Evolutionary conservation across 1,284 basidiomycete species (phyloP).

Genomic region (Cystobasidium pallidum): DNA sequence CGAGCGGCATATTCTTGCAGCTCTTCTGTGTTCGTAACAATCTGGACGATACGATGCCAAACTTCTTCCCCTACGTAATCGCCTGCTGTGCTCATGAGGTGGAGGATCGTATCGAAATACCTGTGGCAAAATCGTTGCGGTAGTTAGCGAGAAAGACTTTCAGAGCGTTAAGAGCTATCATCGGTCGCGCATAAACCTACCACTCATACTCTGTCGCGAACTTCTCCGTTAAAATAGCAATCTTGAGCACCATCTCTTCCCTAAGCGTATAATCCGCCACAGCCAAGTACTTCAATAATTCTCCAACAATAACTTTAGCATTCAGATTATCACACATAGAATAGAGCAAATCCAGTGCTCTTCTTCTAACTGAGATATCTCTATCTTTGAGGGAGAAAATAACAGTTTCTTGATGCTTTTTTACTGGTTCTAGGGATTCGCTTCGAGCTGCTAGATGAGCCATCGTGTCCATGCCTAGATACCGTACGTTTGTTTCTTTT

Average conservation of each 20-base stretch:
- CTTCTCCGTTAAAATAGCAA: constrained; percentile 96
- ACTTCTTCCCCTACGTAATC: constrained; percentile 99
- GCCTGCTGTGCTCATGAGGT: constrained; percentile 92
- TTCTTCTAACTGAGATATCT: constrained; percentile 92
- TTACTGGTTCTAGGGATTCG: constrained; percentile 80
- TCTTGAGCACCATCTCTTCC: constrained; percentile 98
- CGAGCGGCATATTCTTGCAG: constrained; percentile 82
- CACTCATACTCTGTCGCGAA: constrained; percentile 76
- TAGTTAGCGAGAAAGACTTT: neutral
- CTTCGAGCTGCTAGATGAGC: constrained; percentile 93
- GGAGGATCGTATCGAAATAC: constrained; percentile 93
- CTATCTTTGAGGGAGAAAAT: constrained; percentile 92
- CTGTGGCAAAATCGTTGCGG: constrained; percentile 68
- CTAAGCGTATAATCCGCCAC: constrained; percentile 93
- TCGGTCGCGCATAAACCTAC: constrained; percentile 37
- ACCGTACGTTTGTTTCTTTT: constrained; percentile 97
- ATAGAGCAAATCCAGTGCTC: constrained; percentile 93
- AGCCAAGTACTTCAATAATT: constrained; percentile 87
- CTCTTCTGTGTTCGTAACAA: constrained; percentile 97
- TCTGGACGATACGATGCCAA: constrained; percentile 98
- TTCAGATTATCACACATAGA: constrained; percentile 99
- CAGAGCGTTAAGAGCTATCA: constrained; percentile 4
- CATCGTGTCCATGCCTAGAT: constrained; percentile 97
- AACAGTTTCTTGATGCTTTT: constrained; percentile 93
- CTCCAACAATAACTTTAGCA: constrained; percentile 90